Conservation (phyloP, 192 early-diverging fungal genomes). For the Backusella psychrophila region DNA sequence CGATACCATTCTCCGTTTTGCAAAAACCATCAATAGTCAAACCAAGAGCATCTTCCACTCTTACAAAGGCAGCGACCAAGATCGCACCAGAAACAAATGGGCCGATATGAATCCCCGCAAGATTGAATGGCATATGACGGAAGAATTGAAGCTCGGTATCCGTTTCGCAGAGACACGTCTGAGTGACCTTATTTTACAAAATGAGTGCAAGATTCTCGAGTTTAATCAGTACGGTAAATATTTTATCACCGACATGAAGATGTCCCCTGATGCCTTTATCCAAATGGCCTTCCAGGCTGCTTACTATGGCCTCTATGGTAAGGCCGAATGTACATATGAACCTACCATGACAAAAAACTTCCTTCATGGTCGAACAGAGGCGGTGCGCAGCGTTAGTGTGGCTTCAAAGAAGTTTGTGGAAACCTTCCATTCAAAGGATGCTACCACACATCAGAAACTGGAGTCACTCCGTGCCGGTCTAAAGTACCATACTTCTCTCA, state of each 20-base stretch:
- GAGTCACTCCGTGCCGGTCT: constrained; percentile 55
- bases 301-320: constrained; percentile 76
- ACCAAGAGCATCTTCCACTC: constrained; percentile 39
- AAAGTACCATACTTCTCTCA: constrained; percentile 59
- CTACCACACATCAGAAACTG: constrained; percentile 36
- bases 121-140: constrained; percentile 42
- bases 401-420: constrained; percentile 63
- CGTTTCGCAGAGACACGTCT: constrained; percentile 45
- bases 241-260: constrained; percentile 38
- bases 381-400: constrained; percentile 66
- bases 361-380: constrained; percentile 80
- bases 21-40: constrained; percentile 43
- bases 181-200: constrained; percentile 47
- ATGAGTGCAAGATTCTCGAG: constrained; percentile 61
- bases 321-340: constrained; percentile 71
- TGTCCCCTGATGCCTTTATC: constrained; percentile 36
- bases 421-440: constrained; percentile 57
- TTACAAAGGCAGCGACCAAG: background rate
- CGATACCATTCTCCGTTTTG: constrained; percentile 45
- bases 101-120: constrained; percentile 38
- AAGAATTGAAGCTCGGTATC: constrained; percentile 36
- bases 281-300: constrained; percentile 77
- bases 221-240: constrained; percentile 50
- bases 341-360: constrained; percentile 70
- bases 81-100: background rate